Conservation (phyloP, 2,329 filamentous ascomycete genomes). For the Eurotiales sp. region DNA sequence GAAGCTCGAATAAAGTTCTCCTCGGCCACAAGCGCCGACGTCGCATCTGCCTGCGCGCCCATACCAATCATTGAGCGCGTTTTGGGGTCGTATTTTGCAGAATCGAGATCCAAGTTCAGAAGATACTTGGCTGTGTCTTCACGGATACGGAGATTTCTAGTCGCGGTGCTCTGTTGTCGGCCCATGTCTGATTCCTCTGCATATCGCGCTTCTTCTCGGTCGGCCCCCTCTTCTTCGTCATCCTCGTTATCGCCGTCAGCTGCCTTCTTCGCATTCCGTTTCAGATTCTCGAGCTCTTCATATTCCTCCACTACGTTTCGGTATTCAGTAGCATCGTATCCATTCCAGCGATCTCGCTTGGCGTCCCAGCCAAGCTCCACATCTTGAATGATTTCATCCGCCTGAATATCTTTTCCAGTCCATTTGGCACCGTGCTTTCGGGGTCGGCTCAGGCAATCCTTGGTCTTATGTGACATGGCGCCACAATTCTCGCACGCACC, state of each 20-base stretch:
- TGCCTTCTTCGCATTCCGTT: conserved; percentile 47
- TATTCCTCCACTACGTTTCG: conserved; percentile 83
- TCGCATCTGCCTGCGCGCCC: conserved; percentile 74
- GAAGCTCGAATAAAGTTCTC: conserved; percentile 87
- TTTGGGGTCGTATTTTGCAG: conserved; percentile 96
- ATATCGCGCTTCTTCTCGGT: conserved; percentile 59
- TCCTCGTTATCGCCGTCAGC: conserved; percentile 50
- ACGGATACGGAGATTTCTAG: conserved; percentile 82
- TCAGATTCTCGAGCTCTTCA: conserved; percentile 77
- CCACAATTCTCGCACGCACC: conserved; percentile 98
- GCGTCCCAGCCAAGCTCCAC: conserved; percentile 92
- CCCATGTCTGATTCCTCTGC: conserved; percentile 97
- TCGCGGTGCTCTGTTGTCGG: conserved; percentile 83
- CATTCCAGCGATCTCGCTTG: conserved; percentile 96
- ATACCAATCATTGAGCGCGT: conserved; percentile 85
- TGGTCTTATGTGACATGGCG: conserved; percentile 91
- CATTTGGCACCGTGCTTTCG: conserved; percentile 86
- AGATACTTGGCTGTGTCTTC: conserved; percentile 98
- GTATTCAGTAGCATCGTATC: conserved; percentile 90
- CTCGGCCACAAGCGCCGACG: conserved; percentile 80
- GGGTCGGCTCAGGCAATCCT: conserved; percentile 86
- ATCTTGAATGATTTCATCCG: conserved; percentile 82
- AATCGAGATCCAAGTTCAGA: conserved; percentile 90
- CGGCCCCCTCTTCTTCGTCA: conserved; percentile 49
- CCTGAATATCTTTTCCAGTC: conserved; percentile 89